Evolutionary conservation across 148 eudicot genomes (phyloP), one percentile per base, ranked within the genome.

Genomic region (Vaccinium myrtillus): DNA sequence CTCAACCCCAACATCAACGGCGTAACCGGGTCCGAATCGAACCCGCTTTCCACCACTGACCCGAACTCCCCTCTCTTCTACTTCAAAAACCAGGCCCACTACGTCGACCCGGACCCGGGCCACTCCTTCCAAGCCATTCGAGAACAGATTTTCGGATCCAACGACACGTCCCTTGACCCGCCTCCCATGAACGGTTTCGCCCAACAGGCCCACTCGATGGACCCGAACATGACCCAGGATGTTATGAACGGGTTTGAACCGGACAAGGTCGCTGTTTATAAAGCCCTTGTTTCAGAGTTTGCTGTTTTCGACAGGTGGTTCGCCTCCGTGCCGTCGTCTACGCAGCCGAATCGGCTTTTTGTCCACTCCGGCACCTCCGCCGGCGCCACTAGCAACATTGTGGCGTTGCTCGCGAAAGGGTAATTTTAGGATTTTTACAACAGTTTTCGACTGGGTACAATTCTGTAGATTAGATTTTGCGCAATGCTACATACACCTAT

Each of bases 241-340:
- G 98, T 95, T 23, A 91, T 95, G 97, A 95, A 92, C 67, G 98
- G 98, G 49, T 94, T 86, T 43, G 77, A 43, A 18, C 94, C 95
- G 9, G 92, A 89, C 2, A 91, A 85, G 89, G 90, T 93, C 0
- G 87, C 94, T 32, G 95, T 95, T 21, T 95, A 95, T 15, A 83
- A 87, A 54, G 39, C 90, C 1, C 71, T 95, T 46, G 98, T 93
- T 6, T 79, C 92, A 21, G 97, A 95, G 71, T 95, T 95, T 74
- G 95, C 98, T 0, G 93, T 95, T 10, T 95, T 92, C 82, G 98
- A 95, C 82, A 87, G 94, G 88, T 95, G 98, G 98, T 95, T 95
- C 59, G 98, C 97, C 7, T 91, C 97, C 21, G 97, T 92, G 32
- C 98, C 97, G n/a, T 55, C 95, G 0, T 92, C 95, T 0, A 95